phyloP scores from a whole-genome alignment of 2,329 filamentous ascomycete genomes.

The Alternaria ventricosa region DNA sequence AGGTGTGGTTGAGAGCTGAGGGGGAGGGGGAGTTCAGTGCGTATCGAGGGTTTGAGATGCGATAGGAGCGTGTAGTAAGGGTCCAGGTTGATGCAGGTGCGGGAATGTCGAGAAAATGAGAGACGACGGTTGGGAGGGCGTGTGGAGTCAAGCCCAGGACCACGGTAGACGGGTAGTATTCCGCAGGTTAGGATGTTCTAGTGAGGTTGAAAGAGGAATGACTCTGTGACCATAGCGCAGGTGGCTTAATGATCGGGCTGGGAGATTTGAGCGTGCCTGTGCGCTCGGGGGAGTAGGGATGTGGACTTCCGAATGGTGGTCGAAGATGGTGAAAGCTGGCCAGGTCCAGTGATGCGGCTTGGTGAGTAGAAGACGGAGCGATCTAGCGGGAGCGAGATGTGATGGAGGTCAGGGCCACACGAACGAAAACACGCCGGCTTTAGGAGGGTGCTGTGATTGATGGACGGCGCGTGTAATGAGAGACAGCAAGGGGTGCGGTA shows the following conservation, averaged over 20 bases:
- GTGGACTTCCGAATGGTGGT: slow-evolving; percentile 36
- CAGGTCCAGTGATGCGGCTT: slow-evolving; percentile 24
- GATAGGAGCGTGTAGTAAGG: slow-evolving; percentile 48
- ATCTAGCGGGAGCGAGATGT: slow-evolving; percentile 30
- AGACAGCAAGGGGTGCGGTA: slow-evolving; percentile 31
- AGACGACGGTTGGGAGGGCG: slow-evolving; percentile 50
- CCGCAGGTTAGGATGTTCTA: slow-evolving; percentile 49
- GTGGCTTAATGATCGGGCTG: slow-evolving; percentile 46
- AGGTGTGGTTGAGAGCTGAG: slow-evolving; percentile 29
- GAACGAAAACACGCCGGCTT: slow-evolving; percentile 26
- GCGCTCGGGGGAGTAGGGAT: slow-evolving; percentile 45
- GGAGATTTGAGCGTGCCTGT: slow-evolving; percentile 44
- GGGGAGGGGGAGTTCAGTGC: slow-evolving; percentile 42
- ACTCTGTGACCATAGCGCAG: slow-evolving; percentile 47
- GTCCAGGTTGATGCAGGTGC: slow-evolving; percentile 50
- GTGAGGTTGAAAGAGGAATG: slow-evolving; percentile 48
- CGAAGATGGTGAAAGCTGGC: slow-evolving; percentile 30
- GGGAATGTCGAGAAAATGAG: slow-evolving; percentile 50
- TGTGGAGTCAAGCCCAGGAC: slow-evolving; percentile 50
- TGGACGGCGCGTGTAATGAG: slow-evolving; percentile 34
- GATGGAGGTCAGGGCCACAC: slow-evolving; percentile 30
- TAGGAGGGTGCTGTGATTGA: slow-evolving; percentile 35
- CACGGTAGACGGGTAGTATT: slow-evolving; percentile 52
- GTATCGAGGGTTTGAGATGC: slow-evolving; percentile 44
- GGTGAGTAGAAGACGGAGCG: slow-evolving; percentile 27